phyloP scores from a whole-genome alignment of 441 rosid genomes.

The Bocquillonia castaneifolia region DNA sequence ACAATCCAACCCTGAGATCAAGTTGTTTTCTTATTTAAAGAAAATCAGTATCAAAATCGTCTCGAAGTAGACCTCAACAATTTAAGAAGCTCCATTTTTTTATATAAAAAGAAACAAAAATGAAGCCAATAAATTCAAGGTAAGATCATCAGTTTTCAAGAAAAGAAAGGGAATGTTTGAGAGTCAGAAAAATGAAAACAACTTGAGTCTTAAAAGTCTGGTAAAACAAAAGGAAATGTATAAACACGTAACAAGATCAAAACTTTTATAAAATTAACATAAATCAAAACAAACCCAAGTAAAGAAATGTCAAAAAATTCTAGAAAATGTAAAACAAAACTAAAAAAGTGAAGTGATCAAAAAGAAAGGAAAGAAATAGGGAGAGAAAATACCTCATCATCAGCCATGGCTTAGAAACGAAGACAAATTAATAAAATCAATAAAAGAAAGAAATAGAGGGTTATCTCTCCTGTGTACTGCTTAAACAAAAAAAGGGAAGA shows the following conservation, averaged over 20 bases:
- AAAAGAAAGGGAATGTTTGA: neutral
- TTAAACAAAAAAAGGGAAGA: neutral
- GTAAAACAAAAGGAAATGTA: too few relatives aligned
- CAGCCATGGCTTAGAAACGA: slow-evolving; percentile 45
- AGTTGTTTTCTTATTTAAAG: slow-evolving; percentile 5
- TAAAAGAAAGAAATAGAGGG: neutral
- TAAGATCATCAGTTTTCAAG: slow-evolving; percentile 6
- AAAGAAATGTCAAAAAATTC: too few relatives aligned
- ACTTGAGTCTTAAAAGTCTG: too few relatives aligned
- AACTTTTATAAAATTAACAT: too few relatives aligned
- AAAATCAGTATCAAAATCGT: neutral
- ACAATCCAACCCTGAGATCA: neutral
- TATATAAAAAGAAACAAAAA: neutral
- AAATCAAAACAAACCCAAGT: too few relatives aligned
- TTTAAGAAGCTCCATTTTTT: neutral
- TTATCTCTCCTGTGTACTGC: neutral
- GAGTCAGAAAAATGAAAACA: too few relatives aligned
- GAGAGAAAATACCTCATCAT: slow-evolving; percentile 50
- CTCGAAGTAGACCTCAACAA: neutral
- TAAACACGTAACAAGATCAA: too few relatives aligned
- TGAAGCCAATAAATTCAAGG: neutral
- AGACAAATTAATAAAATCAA: neutral
- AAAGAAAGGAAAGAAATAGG: neutral
- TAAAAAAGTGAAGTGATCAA: neutral
- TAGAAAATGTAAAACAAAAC: neutral